Evolutionary conservation across 2,329 filamentous ascomycete genomes (phyloP).

Genomic region (Beauveria medogensis): DNA sequence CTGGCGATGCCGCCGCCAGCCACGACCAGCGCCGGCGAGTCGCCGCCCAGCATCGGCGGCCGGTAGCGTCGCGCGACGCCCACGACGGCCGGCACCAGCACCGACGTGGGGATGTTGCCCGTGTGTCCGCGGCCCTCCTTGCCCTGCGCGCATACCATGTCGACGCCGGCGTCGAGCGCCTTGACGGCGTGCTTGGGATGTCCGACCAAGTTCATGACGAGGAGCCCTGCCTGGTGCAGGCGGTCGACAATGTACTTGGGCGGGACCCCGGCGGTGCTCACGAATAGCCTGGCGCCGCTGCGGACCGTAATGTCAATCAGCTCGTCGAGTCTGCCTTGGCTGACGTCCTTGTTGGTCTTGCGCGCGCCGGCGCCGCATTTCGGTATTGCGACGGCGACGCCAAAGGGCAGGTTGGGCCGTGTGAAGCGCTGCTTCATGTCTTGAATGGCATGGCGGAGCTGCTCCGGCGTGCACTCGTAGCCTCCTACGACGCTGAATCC

Average conservation of each 20-base stretch:
- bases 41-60: slow-evolving; percentile 60
- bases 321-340: slow-evolving; percentile 76
- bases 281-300: slow-evolving; percentile 75
- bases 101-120: slow-evolving; percentile 75
- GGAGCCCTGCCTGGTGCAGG: slow-evolving; percentile 69
- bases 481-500: slow-evolving; percentile 71
- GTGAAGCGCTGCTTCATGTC: slow-evolving; percentile 72
- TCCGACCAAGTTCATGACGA: slow-evolving; percentile 98
- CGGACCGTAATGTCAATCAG: slow-evolving; percentile 79
- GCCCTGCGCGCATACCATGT: slow-evolving; percentile 87
- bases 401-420: slow-evolving; percentile 68
- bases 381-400: slow-evolving; percentile 82
- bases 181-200: slow-evolving; percentile 87
- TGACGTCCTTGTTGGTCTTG: slow-evolving; percentile 94
- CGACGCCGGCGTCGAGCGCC: slow-evolving; percentile 76
- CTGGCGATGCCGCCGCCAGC: slow-evolving; percentile 84
- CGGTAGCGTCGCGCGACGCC: slow-evolving; percentile 69
- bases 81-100: slow-evolving; percentile 78
- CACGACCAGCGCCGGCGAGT: slow-evolving; percentile 63
- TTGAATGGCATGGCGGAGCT: slow-evolving; percentile 71
- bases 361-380: slow-evolving; percentile 78
- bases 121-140: slow-evolving; percentile 95
- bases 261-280: slow-evolving; percentile 81
- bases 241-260: slow-evolving; percentile 63
- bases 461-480: slow-evolving; percentile 62